These are phyloP conservation scores for Carex sylvatica DNA, from an alignment of 202 grass and related monocot species.

Conservation along the genomic window DNA sequence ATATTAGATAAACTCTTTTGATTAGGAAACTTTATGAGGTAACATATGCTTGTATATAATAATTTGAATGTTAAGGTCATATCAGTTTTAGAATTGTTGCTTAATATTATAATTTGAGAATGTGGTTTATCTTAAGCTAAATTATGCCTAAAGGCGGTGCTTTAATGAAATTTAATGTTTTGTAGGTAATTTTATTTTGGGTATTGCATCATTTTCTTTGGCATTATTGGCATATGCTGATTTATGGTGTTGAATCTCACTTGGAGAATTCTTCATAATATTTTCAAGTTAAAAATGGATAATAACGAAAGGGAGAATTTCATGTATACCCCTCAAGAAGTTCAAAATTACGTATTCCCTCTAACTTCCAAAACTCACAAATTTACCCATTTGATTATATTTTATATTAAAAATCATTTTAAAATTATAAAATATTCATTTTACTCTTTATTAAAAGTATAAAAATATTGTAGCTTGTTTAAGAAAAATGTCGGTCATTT, in stretches of 20 bases:
- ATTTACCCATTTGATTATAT: too few species aligned
- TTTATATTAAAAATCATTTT: too few species aligned
- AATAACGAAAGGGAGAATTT: not conserved
- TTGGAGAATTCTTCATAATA: not conserved
- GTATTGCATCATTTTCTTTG: not conserved
- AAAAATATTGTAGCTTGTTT: too few species aligned
- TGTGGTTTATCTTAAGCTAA: not conserved
- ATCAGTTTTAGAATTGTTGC: not conserved
- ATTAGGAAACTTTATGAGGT: constrained; percentile 25
- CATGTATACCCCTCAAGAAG: too few species aligned
- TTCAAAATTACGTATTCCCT: too few species aligned
- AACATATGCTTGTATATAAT: constrained; percentile 49
- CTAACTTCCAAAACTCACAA: too few species aligned
- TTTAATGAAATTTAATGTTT: not conserved
- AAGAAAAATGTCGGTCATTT: too few species aligned
- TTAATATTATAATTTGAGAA: not conserved
- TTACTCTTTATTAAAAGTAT: too few species aligned
- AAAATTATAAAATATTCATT: too few species aligned
- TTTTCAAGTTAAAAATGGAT: not conserved
- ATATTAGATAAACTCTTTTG: constrained; percentile 11
- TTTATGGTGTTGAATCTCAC: not conserved
- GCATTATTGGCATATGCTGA: not conserved
- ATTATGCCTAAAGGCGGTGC: not conserved
- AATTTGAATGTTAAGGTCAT: constrained; percentile 25
- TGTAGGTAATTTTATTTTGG: not conserved